phyloP scores from a whole-genome alignment of 2,329 filamentous ascomycete genomes.

The Fusarium subglutinans region DNA sequence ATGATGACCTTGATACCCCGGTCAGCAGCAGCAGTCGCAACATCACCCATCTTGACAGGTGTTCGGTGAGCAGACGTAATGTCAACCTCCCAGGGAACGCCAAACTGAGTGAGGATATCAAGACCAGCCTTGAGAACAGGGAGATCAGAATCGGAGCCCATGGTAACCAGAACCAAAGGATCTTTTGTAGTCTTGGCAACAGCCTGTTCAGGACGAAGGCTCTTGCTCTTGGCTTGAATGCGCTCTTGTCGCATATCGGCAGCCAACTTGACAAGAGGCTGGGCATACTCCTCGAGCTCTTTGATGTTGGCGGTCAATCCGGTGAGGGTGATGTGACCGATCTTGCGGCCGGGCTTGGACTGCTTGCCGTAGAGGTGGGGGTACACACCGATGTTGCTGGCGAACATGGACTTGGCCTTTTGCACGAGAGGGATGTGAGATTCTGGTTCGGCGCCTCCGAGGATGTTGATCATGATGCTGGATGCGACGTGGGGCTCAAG shows the following conservation, averaged over 20 bases:
- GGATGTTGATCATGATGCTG: conserved; percentile 83
- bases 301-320: conserved; percentile 72
- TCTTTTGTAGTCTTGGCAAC: neutral
- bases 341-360: conserved; percentile 88
- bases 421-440: conserved; percentile 67
- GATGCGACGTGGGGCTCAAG: conserved; percentile 68
- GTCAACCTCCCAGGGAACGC: conserved; percentile 75
- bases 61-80: conserved; percentile 86
- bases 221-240: conserved; percentile 52
- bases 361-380: conserved; percentile 94
- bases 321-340: conserved; percentile 90
- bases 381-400: conserved; percentile 59
- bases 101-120: conserved; percentile 72
- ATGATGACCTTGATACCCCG: conserved; percentile 79
- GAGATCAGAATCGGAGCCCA: conserved; percentile 85
- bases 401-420: conserved; percentile 55
- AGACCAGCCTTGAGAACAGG: conserved; percentile 72
- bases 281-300: conserved; percentile 61
- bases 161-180: conserved; percentile 78
- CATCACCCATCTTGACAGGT: conserved; percentile 73
- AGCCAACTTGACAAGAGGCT: conserved; percentile 74
- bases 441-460: conserved; percentile 72
- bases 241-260: conserved; percentile 68
- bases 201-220: conserved; percentile 48
- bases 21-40: conserved; percentile 69